phyloP scores from a whole-genome alignment of 306 rosid species.

The Prosopis cineraria region DNA sequence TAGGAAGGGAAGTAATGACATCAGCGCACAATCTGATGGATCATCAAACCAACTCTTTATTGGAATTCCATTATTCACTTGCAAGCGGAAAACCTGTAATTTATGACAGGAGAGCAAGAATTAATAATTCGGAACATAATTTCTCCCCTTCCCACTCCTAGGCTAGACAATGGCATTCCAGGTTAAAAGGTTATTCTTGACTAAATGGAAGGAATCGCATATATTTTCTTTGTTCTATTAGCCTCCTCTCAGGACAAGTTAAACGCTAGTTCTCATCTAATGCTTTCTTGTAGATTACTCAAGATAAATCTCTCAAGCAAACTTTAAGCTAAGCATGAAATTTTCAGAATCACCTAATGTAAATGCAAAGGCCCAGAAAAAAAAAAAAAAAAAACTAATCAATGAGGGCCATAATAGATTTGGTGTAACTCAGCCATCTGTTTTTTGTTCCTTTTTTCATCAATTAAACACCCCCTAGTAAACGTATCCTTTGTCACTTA shows the following conservation, averaged over 20 bases:
- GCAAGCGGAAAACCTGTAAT: conserved; percentile 96
- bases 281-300: not conserved
- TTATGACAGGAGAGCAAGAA: conserved; percentile 37
- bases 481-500: not conserved
- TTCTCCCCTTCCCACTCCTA: not conserved
- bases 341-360: not conserved
- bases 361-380: not conserved
- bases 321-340: not conserved
- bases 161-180: not conserved
- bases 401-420: not conserved
- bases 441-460: not conserved
- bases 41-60: conserved; percentile 99
- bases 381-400: not conserved
- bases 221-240: not conserved
- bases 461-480: not conserved
- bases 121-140: conserved; percentile 32
- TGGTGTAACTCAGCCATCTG: not conserved
- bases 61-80: conserved; percentile 98
- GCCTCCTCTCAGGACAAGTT: not conserved
- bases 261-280: not conserved
- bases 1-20: conserved; percentile 94
- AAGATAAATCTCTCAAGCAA: not conserved
- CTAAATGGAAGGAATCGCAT: not conserved
- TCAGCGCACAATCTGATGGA: conserved; percentile 75
- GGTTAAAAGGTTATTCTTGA: not conserved